Conservation (phyloP, 2,329 filamentous ascomycete genomes). For the Hypoxylon sp. region DNA sequence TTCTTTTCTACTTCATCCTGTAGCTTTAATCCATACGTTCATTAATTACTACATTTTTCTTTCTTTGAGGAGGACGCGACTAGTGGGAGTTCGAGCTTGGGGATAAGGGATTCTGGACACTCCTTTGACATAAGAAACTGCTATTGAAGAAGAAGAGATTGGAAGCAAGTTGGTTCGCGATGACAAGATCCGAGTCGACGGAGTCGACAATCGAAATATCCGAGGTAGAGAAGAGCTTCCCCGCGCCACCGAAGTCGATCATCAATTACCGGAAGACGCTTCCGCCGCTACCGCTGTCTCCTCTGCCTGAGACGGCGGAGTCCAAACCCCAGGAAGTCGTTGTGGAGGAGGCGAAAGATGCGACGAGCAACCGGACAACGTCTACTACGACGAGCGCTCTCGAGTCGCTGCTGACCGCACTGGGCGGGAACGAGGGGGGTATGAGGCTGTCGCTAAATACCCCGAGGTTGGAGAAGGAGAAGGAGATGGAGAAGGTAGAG, state of each 20-base stretch:
- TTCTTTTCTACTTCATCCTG: constrained; percentile 24
- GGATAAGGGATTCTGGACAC: neutral
- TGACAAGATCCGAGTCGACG: constrained; percentile 39
- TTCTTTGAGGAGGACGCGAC: constrained; percentile 3
- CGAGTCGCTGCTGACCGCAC: constrained; percentile 28
- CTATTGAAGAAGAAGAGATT: constrained; percentile 10
- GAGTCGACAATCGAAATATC: constrained; percentile 43
- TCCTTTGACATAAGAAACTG: neutral
- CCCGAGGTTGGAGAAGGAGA: neutral
- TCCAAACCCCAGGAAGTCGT: neutral
- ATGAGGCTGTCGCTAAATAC: constrained; percentile 34
- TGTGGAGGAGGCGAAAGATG: neutral
- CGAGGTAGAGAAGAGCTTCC: constrained; percentile 43
- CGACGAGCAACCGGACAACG: constrained; percentile 15
- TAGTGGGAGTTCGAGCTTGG: constrained; percentile 7
- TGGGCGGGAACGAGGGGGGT: constrained; percentile 28
- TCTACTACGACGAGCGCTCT: constrained; percentile 19
- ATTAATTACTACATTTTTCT: constrained; percentile 7
- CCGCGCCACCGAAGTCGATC: constrained; percentile 34
- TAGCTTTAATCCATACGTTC: constrained; percentile 16
- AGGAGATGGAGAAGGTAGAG: constrained; percentile 18
- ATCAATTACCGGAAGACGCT: constrained; percentile 43
- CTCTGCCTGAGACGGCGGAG: constrained; percentile 35
- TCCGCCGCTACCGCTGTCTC: constrained; percentile 44
- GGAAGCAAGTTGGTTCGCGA: constrained; percentile 13